Conservation (phyloP, 1,139 yeast genomes). For the Suhomyces ambrosiae region DNA sequence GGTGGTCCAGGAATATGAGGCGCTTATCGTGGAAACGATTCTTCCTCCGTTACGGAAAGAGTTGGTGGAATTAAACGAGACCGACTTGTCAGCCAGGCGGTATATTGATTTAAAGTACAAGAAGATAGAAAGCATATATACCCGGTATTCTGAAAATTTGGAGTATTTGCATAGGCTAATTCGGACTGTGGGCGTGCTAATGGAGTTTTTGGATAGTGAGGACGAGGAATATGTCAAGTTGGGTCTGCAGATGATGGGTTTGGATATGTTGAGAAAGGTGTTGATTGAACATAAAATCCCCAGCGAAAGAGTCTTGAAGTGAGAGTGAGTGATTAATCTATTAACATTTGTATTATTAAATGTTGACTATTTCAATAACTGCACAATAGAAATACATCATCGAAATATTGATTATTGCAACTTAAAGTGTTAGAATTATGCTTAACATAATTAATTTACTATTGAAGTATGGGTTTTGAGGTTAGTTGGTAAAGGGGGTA, state of each 20-base stretch:
- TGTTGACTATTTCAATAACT: too few species aligned
- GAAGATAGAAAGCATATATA: constrained; percentile 13
- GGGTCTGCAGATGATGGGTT: constrained; percentile 15
- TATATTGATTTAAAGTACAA: constrained; percentile 20
- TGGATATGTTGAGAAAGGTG: constrained; percentile 5
- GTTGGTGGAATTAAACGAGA: constrained; percentile 14
- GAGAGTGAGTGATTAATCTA: too few species aligned
- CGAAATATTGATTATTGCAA: too few species aligned
- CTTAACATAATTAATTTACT: too few species aligned
- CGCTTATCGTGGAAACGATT: constrained; percentile 27
- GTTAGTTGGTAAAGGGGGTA: too few species aligned
- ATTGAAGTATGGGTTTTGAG: too few species aligned
- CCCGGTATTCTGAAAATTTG: constrained; percentile 13
- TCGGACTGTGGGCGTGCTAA: constrained; percentile 8
- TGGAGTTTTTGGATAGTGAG: constrained; percentile 8
- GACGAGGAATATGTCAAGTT: constrained; percentile 10
- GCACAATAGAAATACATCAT: too few species aligned
- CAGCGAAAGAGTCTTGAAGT: too few species aligned
- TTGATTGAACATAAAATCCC: too few species aligned
- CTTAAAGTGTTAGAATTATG: too few species aligned
- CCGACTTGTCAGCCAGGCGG: constrained; percentile 12
- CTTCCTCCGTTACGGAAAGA: constrained; percentile 34
- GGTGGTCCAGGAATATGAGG: constrained; percentile 32
- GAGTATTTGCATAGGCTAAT: constrained; percentile 14
- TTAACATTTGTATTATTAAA: too few species aligned